Evolutionary conservation across 257 asterid genomes (phyloP), one percentile per base, ranked within the genome.

Genomic region (Ilex aquifolium): DNA sequence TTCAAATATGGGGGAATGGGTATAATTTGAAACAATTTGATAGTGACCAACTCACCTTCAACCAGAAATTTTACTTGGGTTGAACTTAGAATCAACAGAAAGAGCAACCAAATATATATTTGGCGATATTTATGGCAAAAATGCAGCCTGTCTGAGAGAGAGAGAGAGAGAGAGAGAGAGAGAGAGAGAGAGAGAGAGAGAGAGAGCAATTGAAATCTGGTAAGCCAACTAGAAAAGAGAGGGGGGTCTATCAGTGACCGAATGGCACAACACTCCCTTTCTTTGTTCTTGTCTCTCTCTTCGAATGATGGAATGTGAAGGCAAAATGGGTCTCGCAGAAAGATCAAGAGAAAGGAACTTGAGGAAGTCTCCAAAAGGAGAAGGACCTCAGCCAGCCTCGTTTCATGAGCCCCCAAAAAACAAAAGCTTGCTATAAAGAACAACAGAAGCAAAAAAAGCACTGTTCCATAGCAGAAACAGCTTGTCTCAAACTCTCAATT

Each of bases 301-400:
- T 13, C 2, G 6, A 46, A 46, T 67, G 80, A 76, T 76, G 73
- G 80, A 67, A 65, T 31, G 64, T 67, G 52, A 74, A 69, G 62
- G 72, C 65, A 70, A 71, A 49, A 29, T 67, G 78, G 61, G 60
- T 36, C 5, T 36, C 48, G 70, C 65, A 69, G 65, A 70, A 74
- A 57, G 74, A 65, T 58, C 56, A 32, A 51, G 57, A 29, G 82
- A 66, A 58, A 69, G 70, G 60, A 51, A 77, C 65, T 71, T 66
- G 69, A 65, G 76, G 59, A 63, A 61, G 76, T 50, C 60, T 50
- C 67, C 13, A 68, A 79, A 74, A 81, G 69, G 66, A 79, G 71
- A 61, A 76, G 57, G 69, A 75, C 74, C 77, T 60, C n/a, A n/a
- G n/a, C n/a, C 62, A 57, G 53, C 79, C 80, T 82, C 76, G 78